Evolutionary conservation across 306 rosid species (phyloP), one percentile per base, ranked within the genome.

Genomic region (Cyamopsis tetragonoloba): DNA sequence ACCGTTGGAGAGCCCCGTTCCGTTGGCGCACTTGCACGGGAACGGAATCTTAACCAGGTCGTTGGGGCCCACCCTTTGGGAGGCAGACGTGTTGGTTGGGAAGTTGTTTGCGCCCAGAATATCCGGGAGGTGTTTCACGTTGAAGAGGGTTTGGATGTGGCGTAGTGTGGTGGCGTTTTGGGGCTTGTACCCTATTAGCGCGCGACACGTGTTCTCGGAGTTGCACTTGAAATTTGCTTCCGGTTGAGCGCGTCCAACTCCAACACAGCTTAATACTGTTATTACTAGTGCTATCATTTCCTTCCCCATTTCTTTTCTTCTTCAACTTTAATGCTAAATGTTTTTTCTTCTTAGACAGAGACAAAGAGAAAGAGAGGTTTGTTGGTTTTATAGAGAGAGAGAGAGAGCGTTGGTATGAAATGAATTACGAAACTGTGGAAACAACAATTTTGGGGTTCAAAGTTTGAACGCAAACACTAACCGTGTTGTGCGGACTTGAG

Each of bases 31-130:
- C 28, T 1, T 17, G 77, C 98, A 92, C 2, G 38, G 34, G 80
- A 89, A 80, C n/a, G 98, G 96, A 24, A 93, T 69, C 43, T 30
- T 60, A 24, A 93, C 48, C 8, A 1, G 63, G 26, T 6, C 0
- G 3, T 35, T 2, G 17, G 84, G 57, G 6, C 0, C 3, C 2
- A 89, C 31, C 15, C 6, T 3, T 15, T 1, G 0, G 31, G 4
- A 57, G 2, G 23, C 4, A 1, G 13, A 0, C 44, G 89, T 73
- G 71, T 75, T 30, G 30, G 5, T 2, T 0, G 79, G 46, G 2
- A 84, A 4, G 72, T 64, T 56, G 86, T 89, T 92, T 8, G 82
- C 96, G 23, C 95, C 98, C 2, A 84, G 65, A 2, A 93, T 42
- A 68, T 77, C 66, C 18, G 42, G 50, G 39, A 84, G 46, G 72